Conservation (phyloP, 176 grass and related monocot genomes). For the Guadua angustifolia region DNA sequence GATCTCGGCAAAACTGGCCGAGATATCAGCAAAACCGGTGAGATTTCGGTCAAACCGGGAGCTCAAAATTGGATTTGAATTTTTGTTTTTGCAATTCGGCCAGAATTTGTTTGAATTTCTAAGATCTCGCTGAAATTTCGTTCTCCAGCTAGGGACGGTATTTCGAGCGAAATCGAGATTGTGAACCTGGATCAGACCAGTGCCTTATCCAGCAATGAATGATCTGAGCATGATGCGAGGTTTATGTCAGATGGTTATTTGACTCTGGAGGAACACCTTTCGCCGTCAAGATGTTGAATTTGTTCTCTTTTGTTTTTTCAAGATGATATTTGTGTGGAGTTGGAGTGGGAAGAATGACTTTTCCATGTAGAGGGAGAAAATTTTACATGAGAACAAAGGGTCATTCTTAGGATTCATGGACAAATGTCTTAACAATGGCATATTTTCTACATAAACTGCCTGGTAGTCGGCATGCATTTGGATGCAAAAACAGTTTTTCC, state of each 20-base stretch:
- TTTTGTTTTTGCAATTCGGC: too few species aligned
- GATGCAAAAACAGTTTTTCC: neutral
- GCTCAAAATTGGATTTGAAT: too few species aligned
- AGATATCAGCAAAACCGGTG: too few species aligned
- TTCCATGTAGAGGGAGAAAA: too few species aligned
- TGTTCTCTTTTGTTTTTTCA: neutral
- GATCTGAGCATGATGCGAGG: neutral
- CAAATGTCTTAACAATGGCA: neutral
- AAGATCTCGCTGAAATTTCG: too few species aligned
- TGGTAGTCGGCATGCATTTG: neutral
- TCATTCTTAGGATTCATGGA: neutral
- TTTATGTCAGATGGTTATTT: neutral
- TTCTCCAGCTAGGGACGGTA: too few species aligned
- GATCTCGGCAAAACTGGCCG: too few species aligned
- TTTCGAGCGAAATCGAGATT: too few species aligned
- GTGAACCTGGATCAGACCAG: too few species aligned
- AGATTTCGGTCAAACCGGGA: too few species aligned
- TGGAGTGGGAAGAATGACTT: neutral
- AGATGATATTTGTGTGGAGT: neutral
- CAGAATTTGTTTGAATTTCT: too few species aligned
- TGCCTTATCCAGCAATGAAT: neutral
- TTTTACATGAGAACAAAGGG: too few species aligned
- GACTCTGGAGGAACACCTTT: neutral
- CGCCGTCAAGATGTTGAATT: neutral
- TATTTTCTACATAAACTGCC: neutral